A percentile compares a stretch with the other conserved stretches of the same genome.
Conservation (phyloP, 164 flowering plant genomes). For the Magnolia officinalis region DNA sequence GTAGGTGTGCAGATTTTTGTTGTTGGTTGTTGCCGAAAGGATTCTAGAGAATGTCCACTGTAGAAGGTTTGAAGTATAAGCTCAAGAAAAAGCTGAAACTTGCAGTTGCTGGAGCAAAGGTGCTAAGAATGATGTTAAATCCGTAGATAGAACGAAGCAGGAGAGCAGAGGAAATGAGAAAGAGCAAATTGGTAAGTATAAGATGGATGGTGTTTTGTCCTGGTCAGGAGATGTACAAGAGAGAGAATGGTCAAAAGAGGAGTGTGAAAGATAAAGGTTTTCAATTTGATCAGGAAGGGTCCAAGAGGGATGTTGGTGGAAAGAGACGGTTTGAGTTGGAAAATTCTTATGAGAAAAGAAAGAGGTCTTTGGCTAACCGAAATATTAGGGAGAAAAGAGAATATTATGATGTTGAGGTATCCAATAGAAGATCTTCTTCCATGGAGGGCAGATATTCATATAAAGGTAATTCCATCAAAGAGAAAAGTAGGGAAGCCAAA, state of each 20-base stretch:
- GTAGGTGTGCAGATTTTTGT: neutral
- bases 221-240: neutral
- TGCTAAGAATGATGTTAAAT: slow-evolving; percentile 3
- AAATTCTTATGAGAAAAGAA: slow-evolving; percentile 19
- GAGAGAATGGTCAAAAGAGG: slow-evolving; percentile 7
- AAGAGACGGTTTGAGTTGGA: neutral
- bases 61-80: slow-evolving; percentile 8
- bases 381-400: neutral
- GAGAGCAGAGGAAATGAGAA: neutral
- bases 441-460: slow-evolving; percentile 8
- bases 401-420: too few species aligned
- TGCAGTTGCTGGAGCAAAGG: slow-evolving; percentile 9
- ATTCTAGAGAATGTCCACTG: slow-evolving; percentile 10
- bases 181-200: neutral
- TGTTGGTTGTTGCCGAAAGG: neutral
- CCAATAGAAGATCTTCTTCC: too few species aligned
- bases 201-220: neutral
- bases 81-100: slow-evolving; percentile 18
- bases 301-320: neutral
- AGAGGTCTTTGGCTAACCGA: slow-evolving; percentile 29
- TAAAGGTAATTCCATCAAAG: slow-evolving; percentile 4
- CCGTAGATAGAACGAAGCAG: neutral
- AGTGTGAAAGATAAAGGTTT: slow-evolving; percentile 2
- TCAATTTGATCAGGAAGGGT: neutral
- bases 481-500: slow-evolving; percentile 5